These are phyloP conservation scores for Cucurbita argyrosperma DNA, from an alignment of 306 rosid genomes.

Conservation along the genomic window DNA sequence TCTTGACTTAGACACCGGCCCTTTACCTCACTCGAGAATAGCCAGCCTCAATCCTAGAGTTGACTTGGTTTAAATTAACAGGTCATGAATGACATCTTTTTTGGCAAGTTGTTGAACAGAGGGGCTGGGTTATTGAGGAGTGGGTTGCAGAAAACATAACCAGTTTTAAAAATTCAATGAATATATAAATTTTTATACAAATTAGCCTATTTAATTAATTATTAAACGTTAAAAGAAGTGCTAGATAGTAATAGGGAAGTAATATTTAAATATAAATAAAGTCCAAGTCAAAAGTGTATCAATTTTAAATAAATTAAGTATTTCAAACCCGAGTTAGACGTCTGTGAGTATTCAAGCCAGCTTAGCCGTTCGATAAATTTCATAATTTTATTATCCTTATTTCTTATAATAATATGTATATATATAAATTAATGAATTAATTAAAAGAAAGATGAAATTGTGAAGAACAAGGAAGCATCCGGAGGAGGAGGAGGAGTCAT, in stretches of 20 bases:
- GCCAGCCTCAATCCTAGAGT: neutral
- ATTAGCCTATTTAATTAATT: neutral
- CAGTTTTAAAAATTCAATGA: no score
- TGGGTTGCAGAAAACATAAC: no score
- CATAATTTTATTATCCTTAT: neutral
- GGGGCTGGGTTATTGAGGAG: no score
- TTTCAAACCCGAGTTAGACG: neutral
- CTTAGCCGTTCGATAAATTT: no score
- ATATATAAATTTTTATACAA: no score
- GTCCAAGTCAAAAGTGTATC: neutral
- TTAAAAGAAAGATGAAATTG: neutral
- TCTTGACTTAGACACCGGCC: no score
- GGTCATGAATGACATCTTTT: neutral
- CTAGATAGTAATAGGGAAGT: neutral
- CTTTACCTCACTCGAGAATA: neutral
- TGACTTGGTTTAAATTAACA: neutral
- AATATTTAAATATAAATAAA: neutral
- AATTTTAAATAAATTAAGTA: neutral
- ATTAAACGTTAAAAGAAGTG: neutral
- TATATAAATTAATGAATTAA: no score
- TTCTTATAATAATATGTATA: no score
- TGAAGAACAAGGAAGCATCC: neutral
- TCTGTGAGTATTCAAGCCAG: neutral
- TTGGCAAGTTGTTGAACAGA: neutral
- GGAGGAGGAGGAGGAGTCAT: neutral